phyloP scores from a whole-genome alignment of 2,329 filamentous ascomycete species.

The Fusarium nodosum region DNA sequence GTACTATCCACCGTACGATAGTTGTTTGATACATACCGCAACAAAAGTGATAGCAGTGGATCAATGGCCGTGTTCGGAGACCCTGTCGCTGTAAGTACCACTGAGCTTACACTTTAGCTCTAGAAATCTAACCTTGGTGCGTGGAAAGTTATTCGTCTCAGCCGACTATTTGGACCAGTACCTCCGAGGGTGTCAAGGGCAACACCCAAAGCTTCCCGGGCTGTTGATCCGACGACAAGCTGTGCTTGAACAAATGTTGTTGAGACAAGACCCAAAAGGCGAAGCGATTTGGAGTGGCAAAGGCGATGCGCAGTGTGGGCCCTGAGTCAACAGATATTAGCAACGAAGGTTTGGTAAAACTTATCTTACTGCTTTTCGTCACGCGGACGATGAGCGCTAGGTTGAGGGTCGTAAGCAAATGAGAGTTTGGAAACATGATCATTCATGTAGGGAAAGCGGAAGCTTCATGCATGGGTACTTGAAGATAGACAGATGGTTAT shows the following conservation, averaged over 20 bases:
- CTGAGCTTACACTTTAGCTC: not conserved
- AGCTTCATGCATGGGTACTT: not conserved
- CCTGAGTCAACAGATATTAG: not conserved
- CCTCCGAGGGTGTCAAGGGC: not conserved
- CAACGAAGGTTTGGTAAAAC: not conserved
- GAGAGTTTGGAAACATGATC: not conserved
- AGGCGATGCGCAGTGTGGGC: not conserved
- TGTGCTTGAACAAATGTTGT: not conserved
- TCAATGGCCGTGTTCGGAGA: slow-evolving; percentile 32
- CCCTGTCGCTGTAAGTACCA: not conserved
- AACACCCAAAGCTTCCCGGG: not conserved
- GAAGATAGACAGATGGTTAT: not conserved
- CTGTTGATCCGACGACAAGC: not conserved
- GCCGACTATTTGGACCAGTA: not conserved
- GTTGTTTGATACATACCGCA: slow-evolving; percentile 7
- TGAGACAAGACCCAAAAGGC: not conserved
- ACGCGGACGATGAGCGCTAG: not conserved
- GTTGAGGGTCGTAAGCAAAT: not conserved
- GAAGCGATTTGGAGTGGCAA: fast-evolving
- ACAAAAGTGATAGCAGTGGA: slow-evolving; percentile 38
- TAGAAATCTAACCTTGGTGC: not conserved
- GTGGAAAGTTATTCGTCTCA: not conserved
- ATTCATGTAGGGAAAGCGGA: not conserved
- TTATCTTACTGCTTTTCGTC: not conserved
- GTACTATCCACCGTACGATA: fast-evolving